Conservation (phyloP, 2,329 filamentous ascomycete species). For the Pseudogymnoascus sp. region DNA sequence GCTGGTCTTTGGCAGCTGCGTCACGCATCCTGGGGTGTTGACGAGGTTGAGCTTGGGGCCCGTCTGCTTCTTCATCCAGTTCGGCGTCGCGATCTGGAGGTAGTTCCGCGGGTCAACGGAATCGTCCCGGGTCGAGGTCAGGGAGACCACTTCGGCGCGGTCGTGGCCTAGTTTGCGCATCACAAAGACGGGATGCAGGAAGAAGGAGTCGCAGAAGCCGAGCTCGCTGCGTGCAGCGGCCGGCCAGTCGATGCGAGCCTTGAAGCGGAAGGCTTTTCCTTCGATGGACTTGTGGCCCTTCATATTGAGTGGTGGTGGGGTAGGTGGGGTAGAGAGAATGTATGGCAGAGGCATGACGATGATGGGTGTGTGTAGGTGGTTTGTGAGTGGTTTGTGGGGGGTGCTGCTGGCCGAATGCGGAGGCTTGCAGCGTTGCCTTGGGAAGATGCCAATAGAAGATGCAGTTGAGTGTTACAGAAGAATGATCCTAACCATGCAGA, state of each 20-base stretch:
- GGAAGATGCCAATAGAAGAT: neutral
- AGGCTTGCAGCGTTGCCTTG: neutral
- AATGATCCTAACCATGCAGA: slow-evolving; percentile 2
- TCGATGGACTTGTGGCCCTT: neutral
- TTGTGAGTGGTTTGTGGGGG: neutral
- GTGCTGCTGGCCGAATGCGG: neutral
- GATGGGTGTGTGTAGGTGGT: neutral
- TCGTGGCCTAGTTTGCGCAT: neutral
- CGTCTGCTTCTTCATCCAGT: slow-evolving; percentile 1
- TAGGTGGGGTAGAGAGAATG: neutral
- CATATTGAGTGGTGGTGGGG: neutral
- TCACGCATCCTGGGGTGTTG: neutral
- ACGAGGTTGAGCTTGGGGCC: slow-evolving; percentile 4
- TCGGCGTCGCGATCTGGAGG: slow-evolving; percentile 5
- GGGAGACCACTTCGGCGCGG: neutral
- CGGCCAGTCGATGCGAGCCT: neutral
- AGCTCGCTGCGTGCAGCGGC: neutral
- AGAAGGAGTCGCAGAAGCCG: neutral
- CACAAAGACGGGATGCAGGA: neutral
- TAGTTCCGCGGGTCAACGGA: neutral
- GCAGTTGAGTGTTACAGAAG: slow-evolving; percentile 1
- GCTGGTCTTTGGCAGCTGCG: neutral
- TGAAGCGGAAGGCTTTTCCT: slow-evolving; percentile 3
- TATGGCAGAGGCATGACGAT: neutral
- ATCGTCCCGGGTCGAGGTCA: neutral